Base-by-base conservation (phyloP, 495 filamentous ascomycete genomes). In the Penicillium nucicola region DNA sequence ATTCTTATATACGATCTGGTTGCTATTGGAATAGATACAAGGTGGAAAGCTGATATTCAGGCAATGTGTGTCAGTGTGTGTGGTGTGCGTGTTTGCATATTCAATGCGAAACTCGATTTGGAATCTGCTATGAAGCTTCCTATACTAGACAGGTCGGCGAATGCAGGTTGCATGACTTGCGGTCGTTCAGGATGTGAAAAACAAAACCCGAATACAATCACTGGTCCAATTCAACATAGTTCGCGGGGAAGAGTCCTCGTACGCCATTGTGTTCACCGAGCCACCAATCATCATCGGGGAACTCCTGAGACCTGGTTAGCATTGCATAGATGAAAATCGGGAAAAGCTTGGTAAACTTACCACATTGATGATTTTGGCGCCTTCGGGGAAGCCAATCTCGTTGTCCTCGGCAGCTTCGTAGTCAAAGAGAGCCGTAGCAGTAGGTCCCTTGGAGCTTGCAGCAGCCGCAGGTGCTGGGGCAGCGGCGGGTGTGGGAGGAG, bases 251-350 rank as follows among this genome's bases (percentile, higher is more conserved):
- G n/a, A 97, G 77, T 19, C 93, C 93, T 6, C 78, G 81, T 49
- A 83, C 81, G 8, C 90, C 89, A 18, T 81, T 73, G 60, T 89
- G 95, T 53, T 88, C 82, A 32, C 93, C 93, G 53, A 88, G 83
- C 93, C 93, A 99, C 93, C 93, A 99, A 64, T 97, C 93, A 52
- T 97, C 91, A 64, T 97, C 93, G 4, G 95, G 95, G 71, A 97
- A 97, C 70, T 97, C 89, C 86, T 89, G 56, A n/a, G 32, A 15
- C 42, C 28, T 61, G 2, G 17, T 64, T 52, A 66, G 56, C 20
- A 30, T 38, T 14, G 31, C 19, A 39, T 12, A 20, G 18, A 9
- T 6, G 0, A 8, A 23, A 9, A 33, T 31, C 5, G 40, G n/a
- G 15, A 42, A 6, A 50, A 6, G 22, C 10, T 40, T 28, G n/a